phyloP scores from a whole-genome alignment of 2,329 filamentous ascomycete genomes.

The Verticillium nonalfalfae region DNA sequence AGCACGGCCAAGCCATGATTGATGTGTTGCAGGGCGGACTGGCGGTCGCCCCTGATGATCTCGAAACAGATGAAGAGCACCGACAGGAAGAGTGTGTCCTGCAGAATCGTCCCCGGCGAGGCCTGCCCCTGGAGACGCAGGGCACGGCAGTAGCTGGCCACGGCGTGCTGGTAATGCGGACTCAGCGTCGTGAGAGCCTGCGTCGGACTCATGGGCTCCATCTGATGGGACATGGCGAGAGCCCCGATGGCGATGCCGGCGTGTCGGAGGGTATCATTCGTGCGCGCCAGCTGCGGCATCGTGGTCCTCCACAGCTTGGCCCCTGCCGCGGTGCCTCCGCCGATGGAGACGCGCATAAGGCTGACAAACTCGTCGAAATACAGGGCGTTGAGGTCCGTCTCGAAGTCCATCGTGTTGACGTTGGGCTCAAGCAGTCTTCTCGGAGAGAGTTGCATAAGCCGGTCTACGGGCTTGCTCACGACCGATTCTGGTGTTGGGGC shows the following conservation, averaged over 20 bases:
- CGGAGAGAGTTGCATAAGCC: neutral
- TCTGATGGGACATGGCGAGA: slow-evolving; percentile 21
- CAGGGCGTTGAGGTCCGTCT: slow-evolving; percentile 7
- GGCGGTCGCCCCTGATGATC: slow-evolving; percentile 29
- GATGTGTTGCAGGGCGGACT: slow-evolving; percentile 32
- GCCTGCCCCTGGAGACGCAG: slow-evolving; percentile 31
- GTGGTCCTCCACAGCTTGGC: slow-evolving; percentile 29
- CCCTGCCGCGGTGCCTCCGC: neutral
- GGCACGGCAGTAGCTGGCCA: slow-evolving; percentile 33
- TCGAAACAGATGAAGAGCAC: slow-evolving; percentile 35
- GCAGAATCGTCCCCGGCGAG: slow-evolving; percentile 26
- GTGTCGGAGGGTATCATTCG: slow-evolving; percentile 22
- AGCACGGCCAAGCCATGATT: slow-evolving; percentile 25
- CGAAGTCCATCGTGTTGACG: slow-evolving; percentile 10
- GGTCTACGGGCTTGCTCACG: neutral
- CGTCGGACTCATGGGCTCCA: neutral
- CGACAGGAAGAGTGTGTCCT: slow-evolving; percentile 31
- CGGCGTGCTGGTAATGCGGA: slow-evolving; percentile 27
- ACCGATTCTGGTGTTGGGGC: neutral
- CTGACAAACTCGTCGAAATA: slow-evolving; percentile 12
- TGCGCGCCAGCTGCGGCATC: slow-evolving; percentile 13
- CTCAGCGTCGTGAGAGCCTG: neutral
- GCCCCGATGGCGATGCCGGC: slow-evolving; percentile 34
- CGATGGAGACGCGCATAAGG: slow-evolving; percentile 4
- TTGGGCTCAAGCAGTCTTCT: slow-evolving; percentile 4